Evolutionary conservation across 208 protist species (phyloP), one percentile per base, ranked within the genome.

Genomic region (Phytomonas francai): DNA sequence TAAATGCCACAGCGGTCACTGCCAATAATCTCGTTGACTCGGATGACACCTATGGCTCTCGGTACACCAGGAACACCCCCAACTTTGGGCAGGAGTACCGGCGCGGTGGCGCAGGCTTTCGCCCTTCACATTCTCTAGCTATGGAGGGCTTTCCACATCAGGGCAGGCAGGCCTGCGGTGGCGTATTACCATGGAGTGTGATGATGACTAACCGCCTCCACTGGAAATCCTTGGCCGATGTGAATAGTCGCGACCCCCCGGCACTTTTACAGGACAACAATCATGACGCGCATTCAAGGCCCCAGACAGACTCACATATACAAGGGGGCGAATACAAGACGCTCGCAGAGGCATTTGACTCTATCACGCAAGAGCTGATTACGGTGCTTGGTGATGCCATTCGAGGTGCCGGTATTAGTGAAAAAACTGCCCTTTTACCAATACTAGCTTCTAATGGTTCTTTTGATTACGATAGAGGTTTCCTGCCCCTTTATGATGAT

Each of bases 291-390:
- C 71, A 90, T 72, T 77, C 76, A 72, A 73, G 73, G 71, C 6
- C 45, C 22, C 45, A 54, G 8, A 22, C 19, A 54, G 45, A 3
- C 16, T 68, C 73, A 0, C 65, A 72, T 28, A 70, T 72, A 14
- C 61, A 58, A 28, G 71, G 72, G 59, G 67, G 61, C 36, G 63
- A 30, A 62, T 81, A 79, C 72, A 31, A 57, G 3, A 67, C 56
- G 31, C 67, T 91, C 22, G 67, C 79, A n/a, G 85, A 85, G 45
- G 79, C 80, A 42, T 91, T 91, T 72, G 78, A 83, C 65, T 63
- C 73, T 60, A 70, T 75, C 16, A 69, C 75, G 58, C 63, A 67
- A 12, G 67, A 71, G 28, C 65, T 91, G 32, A 58, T 71, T 2
- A 31, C 27, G 11, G 68, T 79, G 12, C 42, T 91, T 65, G 34